These are phyloP conservation scores for Posidonia australis DNA, from an alignment of 106 monocot genomes.

Conservation along the genomic window DNA sequence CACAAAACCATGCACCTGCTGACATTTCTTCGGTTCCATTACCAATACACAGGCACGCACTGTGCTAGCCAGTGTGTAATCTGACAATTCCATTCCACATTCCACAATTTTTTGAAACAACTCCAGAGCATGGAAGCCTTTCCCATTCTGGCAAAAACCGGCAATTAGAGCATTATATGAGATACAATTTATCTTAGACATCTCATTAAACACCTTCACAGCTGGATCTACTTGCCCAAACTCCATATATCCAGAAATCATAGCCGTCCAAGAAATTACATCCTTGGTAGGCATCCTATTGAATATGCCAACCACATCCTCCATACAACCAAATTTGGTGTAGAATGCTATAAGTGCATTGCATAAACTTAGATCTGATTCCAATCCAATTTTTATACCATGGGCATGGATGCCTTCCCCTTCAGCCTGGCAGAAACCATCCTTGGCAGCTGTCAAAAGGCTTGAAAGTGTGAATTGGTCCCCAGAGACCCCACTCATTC, in stretches of 20 bases:
- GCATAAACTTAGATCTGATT: constrained; percentile 50
- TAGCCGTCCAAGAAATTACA: constrained; percentile 60
- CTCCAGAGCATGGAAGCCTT: constrained; percentile 34
- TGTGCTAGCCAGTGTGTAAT: constrained; percentile 44
- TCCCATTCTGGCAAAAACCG: constrained; percentile 61
- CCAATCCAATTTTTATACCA: constrained; percentile 69
- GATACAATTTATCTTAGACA: constrained; percentile 56
- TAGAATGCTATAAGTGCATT: constrained; percentile 79
- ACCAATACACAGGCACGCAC: constrained; percentile 41
- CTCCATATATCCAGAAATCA: constrained; percentile 68
- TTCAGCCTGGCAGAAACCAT: constrained; percentile 12
- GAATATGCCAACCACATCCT: constrained; percentile 50
- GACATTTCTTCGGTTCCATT: constrained; percentile 28
- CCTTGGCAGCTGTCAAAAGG: constrained; percentile 38
- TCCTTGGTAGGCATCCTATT: constrained; percentile 54
- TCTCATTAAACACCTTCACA: constrained; percentile 38
- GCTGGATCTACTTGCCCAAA: constrained; percentile 58
- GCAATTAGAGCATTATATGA: constrained; percentile 64
- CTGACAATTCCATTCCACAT: constrained; percentile 43
- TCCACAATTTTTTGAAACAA: constrained; percentile 51
- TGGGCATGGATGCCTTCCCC: constrained; percentile 56
- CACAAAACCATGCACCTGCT: constrained; percentile 74
- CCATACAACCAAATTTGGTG: constrained; percentile 33
- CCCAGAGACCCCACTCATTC: constrained; percentile 28
- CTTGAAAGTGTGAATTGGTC: constrained; percentile 61